These are phyloP conservation scores for Coemansia sp. DNA, from an alignment of 192 early-diverging fungal genomes.

Conservation along the genomic window DNA sequence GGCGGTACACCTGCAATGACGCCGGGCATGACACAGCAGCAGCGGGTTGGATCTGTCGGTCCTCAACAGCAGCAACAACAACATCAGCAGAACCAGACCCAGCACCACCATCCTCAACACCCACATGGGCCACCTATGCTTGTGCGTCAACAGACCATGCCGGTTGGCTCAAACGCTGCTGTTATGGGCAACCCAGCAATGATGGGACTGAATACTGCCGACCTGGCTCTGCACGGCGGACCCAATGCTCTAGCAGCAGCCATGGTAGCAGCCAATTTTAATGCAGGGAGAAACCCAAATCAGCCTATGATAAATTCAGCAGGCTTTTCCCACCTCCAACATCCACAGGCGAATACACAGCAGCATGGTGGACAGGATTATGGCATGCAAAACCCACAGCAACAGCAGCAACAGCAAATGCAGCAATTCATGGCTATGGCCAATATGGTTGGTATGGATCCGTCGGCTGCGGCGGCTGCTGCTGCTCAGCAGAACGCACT, in stretches of 20 bases:
- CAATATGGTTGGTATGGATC: background rate
- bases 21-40: background rate
- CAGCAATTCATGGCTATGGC: slow-evolving; percentile 7
- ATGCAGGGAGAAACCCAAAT: background rate
- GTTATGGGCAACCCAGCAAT: slow-evolving; percentile 4
- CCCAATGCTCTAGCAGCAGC: slow-evolving; percentile 2
- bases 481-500: too few relatives aligned
- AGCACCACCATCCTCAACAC: background rate
- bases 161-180: background rate
- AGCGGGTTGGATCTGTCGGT: slow-evolving; percentile 7
- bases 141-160: slow-evolving; percentile 9
- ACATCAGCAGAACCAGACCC: background rate
- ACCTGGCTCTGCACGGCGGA: slow-evolving; percentile 8
- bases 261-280: background rate
- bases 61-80: slow-evolving; percentile 10
- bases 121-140: too few relatives aligned
- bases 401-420: slow-evolving; percentile 2
- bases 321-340: slow-evolving; percentile 1
- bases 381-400: background rate
- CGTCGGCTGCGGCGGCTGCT: background rate
- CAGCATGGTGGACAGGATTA: background rate
- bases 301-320: slow-evolving; percentile 10
- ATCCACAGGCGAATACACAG: background rate
- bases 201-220: slow-evolving; percentile 7
- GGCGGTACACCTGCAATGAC: background rate